phyloP scores from a whole-genome alignment of 495 filamentous ascomycete species.

The Penicillium steckii region DNA sequence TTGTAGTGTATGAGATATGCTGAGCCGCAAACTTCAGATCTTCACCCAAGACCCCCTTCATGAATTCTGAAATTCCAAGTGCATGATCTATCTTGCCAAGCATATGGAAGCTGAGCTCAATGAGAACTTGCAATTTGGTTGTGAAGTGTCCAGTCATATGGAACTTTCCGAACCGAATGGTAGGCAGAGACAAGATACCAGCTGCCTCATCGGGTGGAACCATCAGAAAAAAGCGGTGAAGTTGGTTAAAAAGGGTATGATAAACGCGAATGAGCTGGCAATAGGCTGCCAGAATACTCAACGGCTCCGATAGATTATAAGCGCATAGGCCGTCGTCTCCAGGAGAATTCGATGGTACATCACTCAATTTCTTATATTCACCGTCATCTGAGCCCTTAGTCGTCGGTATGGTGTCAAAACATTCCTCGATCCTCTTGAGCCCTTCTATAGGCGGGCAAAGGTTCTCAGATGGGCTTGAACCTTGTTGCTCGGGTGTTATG shows the following conservation, averaged over 20 bases:
- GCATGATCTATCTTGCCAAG: conserved; percentile 14
- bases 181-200: conserved; percentile 12
- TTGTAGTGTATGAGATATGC: background rate
- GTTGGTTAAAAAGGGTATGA: conserved; percentile 14
- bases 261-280: conserved; percentile 16
- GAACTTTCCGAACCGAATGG: conserved; percentile 9
- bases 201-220: conserved; percentile 14
- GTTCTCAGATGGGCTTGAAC: too few relatives aligned
- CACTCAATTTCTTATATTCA: too few relatives aligned
- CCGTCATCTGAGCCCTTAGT: too few relatives aligned
- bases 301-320: conserved; percentile 3
- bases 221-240: conserved; percentile 21
- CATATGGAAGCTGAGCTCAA: conserved; percentile 18
- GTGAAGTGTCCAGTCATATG: conserved; percentile 13
- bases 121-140: conserved; percentile 11
- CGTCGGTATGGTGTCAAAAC: too few relatives aligned
- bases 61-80: conserved; percentile 2
- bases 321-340: background rate
- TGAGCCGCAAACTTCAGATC: too few relatives aligned
- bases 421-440: too few relatives aligned
- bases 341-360: too few relatives aligned
- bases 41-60: background rate
- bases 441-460: too few relatives aligned
- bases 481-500: too few relatives aligned
- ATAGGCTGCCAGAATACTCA: conserved; percentile 17